Evolutionary conservation across 2,329 filamentous ascomycete genomes (phyloP), one percentile per base, ranked within the genome.

Genomic region (Fusarium bulbicola): DNA sequence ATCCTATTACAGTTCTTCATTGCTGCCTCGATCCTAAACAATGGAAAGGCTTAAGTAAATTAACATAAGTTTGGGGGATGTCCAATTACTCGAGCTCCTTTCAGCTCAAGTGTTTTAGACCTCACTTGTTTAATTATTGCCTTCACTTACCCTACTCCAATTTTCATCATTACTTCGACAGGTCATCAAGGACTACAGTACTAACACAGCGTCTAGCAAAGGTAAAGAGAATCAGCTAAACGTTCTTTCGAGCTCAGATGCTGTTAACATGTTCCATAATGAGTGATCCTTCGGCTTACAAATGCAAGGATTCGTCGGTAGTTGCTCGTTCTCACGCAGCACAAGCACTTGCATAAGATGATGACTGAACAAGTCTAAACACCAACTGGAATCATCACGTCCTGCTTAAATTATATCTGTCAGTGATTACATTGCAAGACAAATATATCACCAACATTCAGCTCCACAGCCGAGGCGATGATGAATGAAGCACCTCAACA

Each of bases 181-280:
- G n/a, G n/a, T n/a, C n/a, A 24, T n/a, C 11, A 20, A 30, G n/a
- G 28, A 26, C n/a, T 18, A 6, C 49, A 26, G 6, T 6, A 16
- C 13, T 2, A 5, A 0, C 20, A 37, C 10, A 37, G 14, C 10
- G 20, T 3, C 24, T 28, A 7, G 3, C n/a, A 18, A 50, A 34
- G 21, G 46, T 0, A 20, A 24, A 6, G 1, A 0, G 8, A 15
- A 24, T 21, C 1, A 20, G 2, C 5, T 8, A 2, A 12, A 20
- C 5, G 0, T n/a, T n/a, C 11, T 54, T 39, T 54, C 7, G 0
- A 21, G 50, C 24, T 30, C 14, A 18, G 34, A 16, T 18, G n/a
- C n/a, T n/a, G 30, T 20, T 20, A 24, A 11, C 36, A 28, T 30
- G 7, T 12, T 20, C 34, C 39, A 34, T 45, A 8, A n/a, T 53